Conservation (phyloP, 768 basidiomycete species). For the Atractiella rhizophila region DNA sequence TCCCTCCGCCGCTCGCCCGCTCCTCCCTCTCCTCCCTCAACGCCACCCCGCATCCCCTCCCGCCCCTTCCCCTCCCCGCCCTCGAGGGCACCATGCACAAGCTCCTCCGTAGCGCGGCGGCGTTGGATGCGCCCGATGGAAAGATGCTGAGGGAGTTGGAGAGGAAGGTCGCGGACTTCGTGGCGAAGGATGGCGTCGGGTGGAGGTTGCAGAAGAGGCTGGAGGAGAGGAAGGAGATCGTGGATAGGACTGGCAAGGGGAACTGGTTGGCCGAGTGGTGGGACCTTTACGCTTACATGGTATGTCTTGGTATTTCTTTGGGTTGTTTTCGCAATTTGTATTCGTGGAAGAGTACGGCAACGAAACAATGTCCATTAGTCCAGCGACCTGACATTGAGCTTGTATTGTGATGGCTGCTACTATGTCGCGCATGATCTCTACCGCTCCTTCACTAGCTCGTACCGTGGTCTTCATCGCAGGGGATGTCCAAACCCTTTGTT, state of each 20-base stretch:
- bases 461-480: no score
- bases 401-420: no score
- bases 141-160: constrained; percentile 28
- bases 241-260: constrained; percentile 18
- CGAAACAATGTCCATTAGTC: no score
- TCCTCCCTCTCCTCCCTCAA: no score
- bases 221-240: constrained; percentile 37
- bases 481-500: no score
- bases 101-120: constrained; percentile 58
- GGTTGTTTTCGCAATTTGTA: no score
- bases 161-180: constrained; percentile 3
- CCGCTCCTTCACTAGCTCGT: no score
- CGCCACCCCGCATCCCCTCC: constrained; percentile 21
- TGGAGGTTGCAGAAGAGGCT: constrained; percentile 49
- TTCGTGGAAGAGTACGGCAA: no score
- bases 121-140: constrained; percentile 38
- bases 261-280: constrained; percentile 93
- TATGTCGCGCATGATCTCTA: no score
- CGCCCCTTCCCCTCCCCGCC: constrained; percentile 50
- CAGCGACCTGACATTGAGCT: no score
- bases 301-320: no score
- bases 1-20: neutral
- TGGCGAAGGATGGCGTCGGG: constrained; percentile 35
- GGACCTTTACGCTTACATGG: constrained; percentile 55
- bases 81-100: constrained; percentile 57